Evolutionary conservation across 805 yeast species (phyloP).

Genomic region (Starmerella apis): DNA sequence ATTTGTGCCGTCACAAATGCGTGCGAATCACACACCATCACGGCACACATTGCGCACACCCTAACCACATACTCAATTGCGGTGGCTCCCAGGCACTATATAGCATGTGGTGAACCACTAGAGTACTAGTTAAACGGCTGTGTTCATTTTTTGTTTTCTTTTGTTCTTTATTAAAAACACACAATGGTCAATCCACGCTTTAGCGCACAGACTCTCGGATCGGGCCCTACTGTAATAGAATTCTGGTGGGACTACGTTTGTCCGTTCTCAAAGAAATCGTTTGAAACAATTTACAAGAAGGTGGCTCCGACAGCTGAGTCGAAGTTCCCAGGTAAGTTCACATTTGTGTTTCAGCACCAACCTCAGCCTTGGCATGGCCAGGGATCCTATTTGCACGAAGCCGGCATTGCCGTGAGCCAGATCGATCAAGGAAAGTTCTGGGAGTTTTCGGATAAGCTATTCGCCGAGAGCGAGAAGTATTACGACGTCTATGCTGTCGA

Average conservation of each 20-base stretch:
- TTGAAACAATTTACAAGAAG: slow-evolving; percentile 40
- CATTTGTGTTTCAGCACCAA: slow-evolving; percentile 57
- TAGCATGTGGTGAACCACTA: neutral
- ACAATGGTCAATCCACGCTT: slow-evolving; percentile 23
- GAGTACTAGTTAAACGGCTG: no score
- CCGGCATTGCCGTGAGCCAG: slow-evolving; percentile 55
- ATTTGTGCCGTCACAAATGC: neutral
- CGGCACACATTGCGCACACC: neutral
- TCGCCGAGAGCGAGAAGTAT: slow-evolving; percentile 44
- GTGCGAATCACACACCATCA: neutral
- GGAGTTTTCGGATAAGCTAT: slow-evolving; percentile 46
- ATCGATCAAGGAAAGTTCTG: slow-evolving; percentile 46
- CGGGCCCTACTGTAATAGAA: slow-evolving; percentile 24
- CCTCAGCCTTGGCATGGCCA: slow-evolving; percentile 90
- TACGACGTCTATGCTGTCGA: slow-evolving; percentile 53
- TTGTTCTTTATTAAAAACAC: no score
- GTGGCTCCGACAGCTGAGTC: slow-evolving; percentile 45
- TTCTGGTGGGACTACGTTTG: slow-evolving; percentile 39
- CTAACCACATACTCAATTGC: neutral
- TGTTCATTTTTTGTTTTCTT: no score
- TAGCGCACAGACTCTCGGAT: slow-evolving; percentile 22
- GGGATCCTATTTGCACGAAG: slow-evolving; percentile 58
- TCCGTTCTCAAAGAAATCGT: slow-evolving; percentile 60
- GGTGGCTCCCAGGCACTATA: neutral
- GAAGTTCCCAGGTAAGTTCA: slow-evolving; percentile 42